Evolutionary conservation across 176 grass and related monocot species (phyloP), one percentile per base, ranked within the genome.

Genomic region (Ananas comosus): DNA sequence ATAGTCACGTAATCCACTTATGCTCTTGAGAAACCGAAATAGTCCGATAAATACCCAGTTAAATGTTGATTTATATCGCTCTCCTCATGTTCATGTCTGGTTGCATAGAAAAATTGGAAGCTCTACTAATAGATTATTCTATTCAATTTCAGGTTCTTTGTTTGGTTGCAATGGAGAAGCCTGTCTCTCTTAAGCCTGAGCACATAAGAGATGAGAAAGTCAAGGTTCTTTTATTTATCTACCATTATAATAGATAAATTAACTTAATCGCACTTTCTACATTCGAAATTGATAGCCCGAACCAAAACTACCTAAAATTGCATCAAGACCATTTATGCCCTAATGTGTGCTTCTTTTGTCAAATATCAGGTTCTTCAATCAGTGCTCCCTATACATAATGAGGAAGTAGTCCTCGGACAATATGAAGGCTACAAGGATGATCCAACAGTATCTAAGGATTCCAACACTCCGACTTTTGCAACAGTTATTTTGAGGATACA

Each of bases 121-220:
- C 11, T 50, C 48, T 63, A 74, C 13, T 65, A 48, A 74, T 75
- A 71, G 51, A 70, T 48, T 50, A 0, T 75, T 79, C 57, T 63
- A 63, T 69, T 53, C 47, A 80, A 69, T 21, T 75, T 50, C 68
- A 97, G 93, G 89, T 97, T 71, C 88, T 97, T 74, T 97, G 93
- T 86, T 87, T 97, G 78, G 80, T 97, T 87, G 93, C 93, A 51
- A 97, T 97, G 93, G 93, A 97, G 78, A 97, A 97, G 72, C 93
- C 93, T 65, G 74, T 97, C 67, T 97, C 93, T 54, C 93, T 97
- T 81, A 90, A 79, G 85, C 93, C 93, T 74, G 93, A 97, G 84
- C 93, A 97, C 80, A 97, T 97, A 65, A 81, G 93, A 89, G 93
- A 97, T 91, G 93, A 97, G 76, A 99, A 99, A 99, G 95, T 99